A percentile compares a stretch with the other conserved stretches of the same genome.
These are phyloP conservation scores for Rhododendron molle DNA, from an alignment of 148 eudicot genomes.

Conservation along the genomic window DNA sequence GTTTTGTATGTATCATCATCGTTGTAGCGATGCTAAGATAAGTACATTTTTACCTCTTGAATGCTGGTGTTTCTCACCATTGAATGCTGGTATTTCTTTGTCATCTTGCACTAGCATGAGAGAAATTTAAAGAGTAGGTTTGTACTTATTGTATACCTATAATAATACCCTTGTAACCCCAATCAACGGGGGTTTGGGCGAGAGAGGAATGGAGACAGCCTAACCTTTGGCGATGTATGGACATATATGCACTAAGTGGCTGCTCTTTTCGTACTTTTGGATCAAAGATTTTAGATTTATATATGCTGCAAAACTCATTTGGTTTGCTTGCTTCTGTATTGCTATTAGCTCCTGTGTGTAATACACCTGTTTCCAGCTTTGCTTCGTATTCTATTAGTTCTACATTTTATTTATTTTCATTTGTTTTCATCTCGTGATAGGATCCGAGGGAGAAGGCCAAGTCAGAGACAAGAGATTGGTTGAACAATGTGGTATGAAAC, in stretches of 20 bases:
- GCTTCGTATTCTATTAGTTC: neutral
- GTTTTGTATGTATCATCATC: neutral
- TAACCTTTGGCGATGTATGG: neutral
- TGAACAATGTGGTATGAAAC: constrained; percentile 85
- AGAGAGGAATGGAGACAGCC: neutral
- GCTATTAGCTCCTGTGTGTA: neutral
- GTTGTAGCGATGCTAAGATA: neutral
- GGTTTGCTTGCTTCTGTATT: neutral
- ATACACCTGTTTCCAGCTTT: neutral
- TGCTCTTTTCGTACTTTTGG: neutral
- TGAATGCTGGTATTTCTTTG: neutral
- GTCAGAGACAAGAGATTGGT: constrained; percentile 98
- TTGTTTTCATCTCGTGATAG: constrained; percentile 30
- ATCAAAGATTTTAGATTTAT: neutral
- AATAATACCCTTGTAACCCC: neutral
- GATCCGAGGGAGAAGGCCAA: constrained; percentile 99
- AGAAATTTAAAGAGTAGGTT: neutral
- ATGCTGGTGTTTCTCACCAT: neutral
- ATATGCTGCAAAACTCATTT: neutral
- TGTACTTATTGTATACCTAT: neutral
- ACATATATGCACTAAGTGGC: neutral
- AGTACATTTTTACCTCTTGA: neutral
- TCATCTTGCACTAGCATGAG: neutral
- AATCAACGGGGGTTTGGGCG: neutral
- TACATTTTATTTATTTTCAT: neutral